These are phyloP conservation scores for Gillenia trifoliata DNA, from an alignment of 306 rosid genomes.

Conservation along the genomic window DNA sequence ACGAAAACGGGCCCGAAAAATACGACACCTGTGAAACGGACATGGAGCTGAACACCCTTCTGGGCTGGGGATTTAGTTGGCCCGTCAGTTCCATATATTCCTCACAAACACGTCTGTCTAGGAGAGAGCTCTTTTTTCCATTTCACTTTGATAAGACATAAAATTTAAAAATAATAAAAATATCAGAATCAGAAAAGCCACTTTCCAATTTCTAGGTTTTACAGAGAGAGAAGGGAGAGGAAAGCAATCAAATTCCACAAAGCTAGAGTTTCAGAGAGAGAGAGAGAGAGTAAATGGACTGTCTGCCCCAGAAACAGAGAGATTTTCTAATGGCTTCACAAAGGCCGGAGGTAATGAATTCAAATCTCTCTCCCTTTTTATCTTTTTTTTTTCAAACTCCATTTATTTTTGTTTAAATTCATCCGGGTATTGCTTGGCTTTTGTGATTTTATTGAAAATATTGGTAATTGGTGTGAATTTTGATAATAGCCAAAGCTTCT, in stretches of 20 bases:
- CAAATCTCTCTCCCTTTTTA: neutral
- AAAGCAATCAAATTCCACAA: neutral
- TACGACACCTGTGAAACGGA: too few relatives aligned
- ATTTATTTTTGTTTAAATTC: neutral
- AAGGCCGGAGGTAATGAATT: constrained; percentile 58
- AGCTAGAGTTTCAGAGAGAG: constrained; percentile 11
- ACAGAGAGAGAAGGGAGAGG: neutral
- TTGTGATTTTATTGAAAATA: neutral
- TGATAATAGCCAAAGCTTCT: neutral
- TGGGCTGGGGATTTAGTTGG: too few relatives aligned
- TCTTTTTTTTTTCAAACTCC: neutral
- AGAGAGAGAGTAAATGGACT: constrained; percentile 49
- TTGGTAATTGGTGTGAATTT: neutral
- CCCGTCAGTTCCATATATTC: too few relatives aligned
- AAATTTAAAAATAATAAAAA: neutral
- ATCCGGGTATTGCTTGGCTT: neutral
- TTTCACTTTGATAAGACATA: too few relatives aligned
- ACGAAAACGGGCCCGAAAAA: too few relatives aligned
- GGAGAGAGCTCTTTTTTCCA: neutral
- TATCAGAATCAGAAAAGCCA: neutral
- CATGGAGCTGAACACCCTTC: too few relatives aligned
- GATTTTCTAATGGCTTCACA: constrained; percentile 63
- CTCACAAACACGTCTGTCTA: too few relatives aligned
- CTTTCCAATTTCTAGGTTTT: neutral
- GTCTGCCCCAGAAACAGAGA: constrained; percentile 75